A percentile compares a stretch with the other conserved stretches of the same genome.
Evolutionary conservation across 768 basidiomycete genomes (phyloP).

Genomic region (Boletales sp.): DNA sequence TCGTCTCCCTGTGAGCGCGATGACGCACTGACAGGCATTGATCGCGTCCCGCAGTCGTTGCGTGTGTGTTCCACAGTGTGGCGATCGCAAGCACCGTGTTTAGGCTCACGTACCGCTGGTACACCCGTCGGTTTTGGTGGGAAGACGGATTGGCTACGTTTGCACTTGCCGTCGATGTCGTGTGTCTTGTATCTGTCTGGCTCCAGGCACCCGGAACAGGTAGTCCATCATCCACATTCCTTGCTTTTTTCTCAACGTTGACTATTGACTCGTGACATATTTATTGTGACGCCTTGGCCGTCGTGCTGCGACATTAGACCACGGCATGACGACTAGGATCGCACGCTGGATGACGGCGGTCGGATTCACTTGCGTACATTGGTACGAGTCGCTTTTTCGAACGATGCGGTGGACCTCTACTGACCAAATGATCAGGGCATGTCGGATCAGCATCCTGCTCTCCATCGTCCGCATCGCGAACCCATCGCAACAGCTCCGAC

Average conservation of each 20-base stretch:
- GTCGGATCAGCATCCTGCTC: constrained; percentile 22
- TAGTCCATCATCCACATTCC: not conserved
- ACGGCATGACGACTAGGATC: not conserved
- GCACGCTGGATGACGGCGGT: constrained; percentile 13
- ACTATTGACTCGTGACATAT: not conserved
- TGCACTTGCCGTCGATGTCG: constrained; percentile 17
- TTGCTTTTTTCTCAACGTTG: too few relatives aligned
- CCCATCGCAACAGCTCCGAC: constrained; percentile 7
- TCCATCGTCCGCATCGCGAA: constrained; percentile 19
- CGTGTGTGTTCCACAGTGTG: constrained; percentile 11
- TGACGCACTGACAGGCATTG: not conserved
- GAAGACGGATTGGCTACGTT: constrained; percentile 26
- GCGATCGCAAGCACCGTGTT: constrained; percentile 24
- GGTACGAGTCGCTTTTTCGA: constrained; percentile 10
- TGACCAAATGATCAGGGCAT: constrained; percentile 14
- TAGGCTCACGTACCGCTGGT: constrained; percentile 20
- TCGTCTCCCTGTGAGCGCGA: too few relatives aligned
- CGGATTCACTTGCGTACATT: constrained; percentile 15
- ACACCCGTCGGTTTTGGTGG: constrained; percentile 26
- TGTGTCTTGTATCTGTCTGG: constrained; percentile 8
- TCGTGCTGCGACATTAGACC: not conserved
- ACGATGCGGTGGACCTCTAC: not conserved
- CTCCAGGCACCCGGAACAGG: constrained; percentile 3
- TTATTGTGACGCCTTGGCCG: not conserved
- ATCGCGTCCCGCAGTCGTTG: constrained; percentile 11